These are phyloP conservation scores for Apiotrichum domesticum DNA, from an alignment of 1,284 basidiomycete species.

Conservation along the genomic window DNA sequence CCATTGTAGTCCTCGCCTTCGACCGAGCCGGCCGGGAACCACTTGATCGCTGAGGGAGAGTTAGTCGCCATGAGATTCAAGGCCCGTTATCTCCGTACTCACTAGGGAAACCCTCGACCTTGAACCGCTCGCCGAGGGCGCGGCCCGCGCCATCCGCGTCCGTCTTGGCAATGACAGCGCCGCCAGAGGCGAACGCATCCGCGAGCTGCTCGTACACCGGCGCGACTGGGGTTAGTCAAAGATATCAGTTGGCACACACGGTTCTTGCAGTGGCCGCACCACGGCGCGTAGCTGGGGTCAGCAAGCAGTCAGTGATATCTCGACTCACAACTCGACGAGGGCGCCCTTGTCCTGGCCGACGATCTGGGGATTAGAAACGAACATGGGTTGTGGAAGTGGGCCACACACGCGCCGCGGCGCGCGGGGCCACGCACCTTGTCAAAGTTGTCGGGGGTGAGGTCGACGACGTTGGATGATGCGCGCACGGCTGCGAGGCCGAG, in stretches of 20 bases:
- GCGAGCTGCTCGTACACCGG: conserved; percentile 83
- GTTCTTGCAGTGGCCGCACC: conserved; percentile 51
- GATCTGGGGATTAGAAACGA: conserved; percentile 18
- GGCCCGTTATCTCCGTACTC: conserved; percentile 30
- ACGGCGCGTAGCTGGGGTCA: conserved; percentile 41
- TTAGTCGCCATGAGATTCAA: too few species aligned
- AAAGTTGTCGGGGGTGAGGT: conserved; percentile 69
- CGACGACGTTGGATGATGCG: conserved; percentile 66
- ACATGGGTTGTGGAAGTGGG: background rate
- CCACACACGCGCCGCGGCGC: background rate
- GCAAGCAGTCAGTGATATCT: background rate
- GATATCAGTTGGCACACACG: conserved; percentile 24
- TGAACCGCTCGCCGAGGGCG: conserved; percentile 54
- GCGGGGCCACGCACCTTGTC: conserved; percentile 51
- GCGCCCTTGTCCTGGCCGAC: conserved; percentile 72
- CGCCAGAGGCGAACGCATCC: conserved; percentile 68
- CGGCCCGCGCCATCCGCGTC: conserved; percentile 84
- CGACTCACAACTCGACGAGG: conserved; percentile 78
- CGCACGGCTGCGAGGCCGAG: conserved; percentile 54
- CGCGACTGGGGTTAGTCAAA: conserved; percentile 57
- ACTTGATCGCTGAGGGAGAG: conserved; percentile 65
- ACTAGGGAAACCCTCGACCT: conserved; percentile 83
- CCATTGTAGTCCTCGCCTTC: conserved; percentile 66
- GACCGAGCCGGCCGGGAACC: conserved; percentile 67
- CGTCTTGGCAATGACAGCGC: conserved; percentile 84